Conservation (phyloP, 371 early-diverging fungal genomes). For the Mortierella sp. region DNA sequence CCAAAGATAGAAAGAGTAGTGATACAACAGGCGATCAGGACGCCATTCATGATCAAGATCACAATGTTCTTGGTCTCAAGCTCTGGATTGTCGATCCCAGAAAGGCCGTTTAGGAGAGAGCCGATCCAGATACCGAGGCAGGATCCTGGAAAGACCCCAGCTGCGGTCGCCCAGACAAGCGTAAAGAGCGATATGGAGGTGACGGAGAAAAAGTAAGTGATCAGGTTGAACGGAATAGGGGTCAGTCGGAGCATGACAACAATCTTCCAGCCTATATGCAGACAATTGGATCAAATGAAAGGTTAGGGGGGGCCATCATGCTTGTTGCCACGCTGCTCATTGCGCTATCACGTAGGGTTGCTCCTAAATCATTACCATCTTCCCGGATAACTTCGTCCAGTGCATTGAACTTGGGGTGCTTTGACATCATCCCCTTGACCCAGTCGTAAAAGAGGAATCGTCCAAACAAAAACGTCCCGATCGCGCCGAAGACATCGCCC, state of each 20-base stretch:
- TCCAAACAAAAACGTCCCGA: constrained; percentile 55
- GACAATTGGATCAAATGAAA: background rate
- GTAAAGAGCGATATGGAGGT: constrained; percentile 48
- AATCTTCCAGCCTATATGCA: constrained; percentile 53
- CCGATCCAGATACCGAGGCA: constrained; percentile 57
- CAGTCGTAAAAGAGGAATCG: constrained; percentile 54
- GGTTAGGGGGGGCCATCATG: background rate
- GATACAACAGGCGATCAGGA: constrained; percentile 50
- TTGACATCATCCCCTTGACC: constrained; percentile 52
- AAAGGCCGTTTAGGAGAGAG: constrained; percentile 51
- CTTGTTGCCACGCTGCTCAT: too few species aligned
- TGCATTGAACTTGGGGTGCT: constrained; percentile 43
- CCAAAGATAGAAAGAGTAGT: constrained; percentile 53
- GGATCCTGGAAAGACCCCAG: constrained; percentile 54
- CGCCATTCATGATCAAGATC: constrained; percentile 51
- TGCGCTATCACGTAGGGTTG: too few species aligned
- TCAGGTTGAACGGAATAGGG: constrained; percentile 54
- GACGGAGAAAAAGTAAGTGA: constrained; percentile 55
- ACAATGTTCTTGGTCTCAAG: constrained; percentile 50
- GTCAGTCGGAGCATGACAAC: constrained; percentile 56
- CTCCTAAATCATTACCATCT: constrained; percentile 31
- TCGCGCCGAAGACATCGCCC: constrained; percentile 49
- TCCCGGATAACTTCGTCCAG: constrained; percentile 53
- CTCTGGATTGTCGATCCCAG: constrained; percentile 53
- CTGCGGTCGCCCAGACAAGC: constrained; percentile 45